A percentile compares a stretch with the other conserved stretches of the same genome.
Evolutionary conservation across 1,284 basidiomycete genomes (phyloP).

Genomic region (Grifola frondosa): DNA sequence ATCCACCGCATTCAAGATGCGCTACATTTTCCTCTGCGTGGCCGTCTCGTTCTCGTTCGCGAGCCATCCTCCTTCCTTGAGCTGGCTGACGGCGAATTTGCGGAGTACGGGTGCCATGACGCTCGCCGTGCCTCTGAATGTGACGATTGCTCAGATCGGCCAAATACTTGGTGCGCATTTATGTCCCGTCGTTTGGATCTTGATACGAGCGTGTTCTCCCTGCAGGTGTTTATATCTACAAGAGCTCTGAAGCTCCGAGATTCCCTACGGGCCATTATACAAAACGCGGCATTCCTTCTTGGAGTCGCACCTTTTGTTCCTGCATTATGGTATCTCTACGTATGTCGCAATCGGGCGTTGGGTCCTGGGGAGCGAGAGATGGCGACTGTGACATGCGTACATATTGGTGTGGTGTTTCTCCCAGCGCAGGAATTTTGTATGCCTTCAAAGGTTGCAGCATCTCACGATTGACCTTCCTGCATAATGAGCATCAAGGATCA

Average conservation of each 20-base stretch:
- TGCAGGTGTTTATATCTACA: constrained; percentile 37
- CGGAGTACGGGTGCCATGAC: constrained; percentile 31
- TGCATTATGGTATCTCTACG: constrained; percentile 17
- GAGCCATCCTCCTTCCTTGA: constrained; percentile 34
- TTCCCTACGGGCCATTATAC: constrained; percentile 37
- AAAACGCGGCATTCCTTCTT: constrained; percentile 31
- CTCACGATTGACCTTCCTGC: too few relatives aligned
- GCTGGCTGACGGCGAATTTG: constrained; percentile 37
- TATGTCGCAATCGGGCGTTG: constrained; percentile 15
- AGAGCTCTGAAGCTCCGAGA: constrained; percentile 29
- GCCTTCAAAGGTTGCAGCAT: too few relatives aligned
- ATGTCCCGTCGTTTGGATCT: not conserved
- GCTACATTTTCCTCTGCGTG: constrained; percentile 34
- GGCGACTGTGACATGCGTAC: constrained; percentile 17
- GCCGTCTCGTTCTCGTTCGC: constrained; percentile 35
- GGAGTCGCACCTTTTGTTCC: constrained; percentile 21
- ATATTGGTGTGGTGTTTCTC: too few relatives aligned
- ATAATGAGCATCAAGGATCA: too few relatives aligned
- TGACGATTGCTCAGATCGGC: constrained; percentile 35
- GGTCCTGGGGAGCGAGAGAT: constrained; percentile 12
- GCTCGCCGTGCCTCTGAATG: constrained; percentile 35
- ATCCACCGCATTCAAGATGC: constrained; percentile 26
- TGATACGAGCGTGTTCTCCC: too few relatives aligned
- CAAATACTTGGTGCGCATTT: constrained; percentile 30
- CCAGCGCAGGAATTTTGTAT: too few relatives aligned